Base-by-base conservation (phyloP, 768 basidiomycete genomes). In the Lentinus brumalis region DNA sequence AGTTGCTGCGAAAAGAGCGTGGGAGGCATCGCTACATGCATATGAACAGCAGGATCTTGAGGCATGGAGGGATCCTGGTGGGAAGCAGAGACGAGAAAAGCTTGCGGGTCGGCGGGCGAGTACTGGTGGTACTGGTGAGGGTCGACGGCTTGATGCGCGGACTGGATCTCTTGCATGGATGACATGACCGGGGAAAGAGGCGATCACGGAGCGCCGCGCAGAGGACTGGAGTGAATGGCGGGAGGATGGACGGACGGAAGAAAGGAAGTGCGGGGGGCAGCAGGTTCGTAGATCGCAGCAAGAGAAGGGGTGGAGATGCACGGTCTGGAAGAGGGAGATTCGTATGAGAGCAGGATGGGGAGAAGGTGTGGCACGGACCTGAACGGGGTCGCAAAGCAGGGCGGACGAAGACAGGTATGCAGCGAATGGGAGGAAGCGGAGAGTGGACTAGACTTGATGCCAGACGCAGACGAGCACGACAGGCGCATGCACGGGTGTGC, bases 1-100 rank as follows among this genome's bases (percentile, higher is more conserved):
- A 72, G 46, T 10, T 67, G 67, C 38, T 69, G 57, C 32, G 68
- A 32, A 53, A 68, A 73, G 42, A 72, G 61, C 30, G 70, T 47
- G n/a, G 70, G 49, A 5, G 66, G 41, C 53, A 62, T 61, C 21
- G 65, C 11, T 41, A 62, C 11, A 29, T 67, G 63, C 47, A 67
- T 63, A 50, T 70, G 70, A n/a, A 61, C 1, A 16, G 63, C 61
- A 16, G 65, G 59, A 59, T 62, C 63, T 6, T 47, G 53, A 15
- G 72, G 16, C 53, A 67, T 62, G 40, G 63, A 32, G 3, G 66
- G 38, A 57, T 74, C 71, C 21, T 62, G 38, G 53, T 64, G 66
- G 30, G 67, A 52, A 30, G 64, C 26, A 14, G 54, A 38, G 29
- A 68, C 49, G 52, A 67, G 46, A 53, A 67, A 72, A 42, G 62